Conservation (phyloP, 352 stramenopile genomes). For the Phytophthora rubi region DNA sequence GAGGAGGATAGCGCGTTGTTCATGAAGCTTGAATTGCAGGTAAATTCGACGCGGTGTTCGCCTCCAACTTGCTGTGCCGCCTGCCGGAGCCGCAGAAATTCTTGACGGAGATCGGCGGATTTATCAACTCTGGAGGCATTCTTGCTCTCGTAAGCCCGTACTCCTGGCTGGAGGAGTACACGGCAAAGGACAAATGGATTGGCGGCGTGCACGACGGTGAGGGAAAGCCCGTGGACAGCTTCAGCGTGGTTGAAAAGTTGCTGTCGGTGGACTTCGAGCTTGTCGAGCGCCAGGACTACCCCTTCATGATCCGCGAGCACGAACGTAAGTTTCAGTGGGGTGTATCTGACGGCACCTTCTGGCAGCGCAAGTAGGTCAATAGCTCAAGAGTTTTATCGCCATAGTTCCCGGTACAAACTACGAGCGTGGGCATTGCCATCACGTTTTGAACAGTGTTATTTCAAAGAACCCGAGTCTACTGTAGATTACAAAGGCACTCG, state of each 20-base stretch:
- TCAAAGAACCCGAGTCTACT: slow-evolving; percentile 30
- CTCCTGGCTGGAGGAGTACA: slow-evolving; percentile 98
- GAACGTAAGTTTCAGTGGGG: slow-evolving; percentile 93
- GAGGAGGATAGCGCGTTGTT: neutral
- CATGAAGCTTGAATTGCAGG: slow-evolving; percentile 34
- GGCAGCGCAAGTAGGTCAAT: slow-evolving; percentile 67
- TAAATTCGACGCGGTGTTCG: slow-evolving; percentile 95
- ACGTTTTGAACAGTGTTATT: slow-evolving; percentile 8
- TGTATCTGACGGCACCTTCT: slow-evolving; percentile 89
- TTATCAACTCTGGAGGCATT: slow-evolving; percentile 93
- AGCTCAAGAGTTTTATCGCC: neutral
- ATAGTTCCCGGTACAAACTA: neutral
- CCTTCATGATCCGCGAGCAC: slow-evolving; percentile 94
- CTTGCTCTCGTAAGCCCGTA: slow-evolving; percentile 97
- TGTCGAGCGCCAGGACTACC: slow-evolving; percentile 80
- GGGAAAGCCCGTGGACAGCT: slow-evolving; percentile 67
- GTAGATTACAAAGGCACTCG: slow-evolving; percentile 31
- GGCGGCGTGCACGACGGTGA: slow-evolving; percentile 55
- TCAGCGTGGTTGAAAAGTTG: slow-evolving; percentile 64
- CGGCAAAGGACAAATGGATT: slow-evolving; percentile 90
- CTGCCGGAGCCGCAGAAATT: slow-evolving; percentile 93
- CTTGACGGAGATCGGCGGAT: slow-evolving; percentile 79
- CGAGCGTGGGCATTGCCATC: slow-evolving; percentile 1
- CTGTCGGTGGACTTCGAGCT: slow-evolving; percentile 79
- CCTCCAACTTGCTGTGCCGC: slow-evolving; percentile 96